Evolutionary conservation across 2,329 filamentous ascomycete genomes (phyloP).

Genomic region (Emergomyces pasteurianus): DNA sequence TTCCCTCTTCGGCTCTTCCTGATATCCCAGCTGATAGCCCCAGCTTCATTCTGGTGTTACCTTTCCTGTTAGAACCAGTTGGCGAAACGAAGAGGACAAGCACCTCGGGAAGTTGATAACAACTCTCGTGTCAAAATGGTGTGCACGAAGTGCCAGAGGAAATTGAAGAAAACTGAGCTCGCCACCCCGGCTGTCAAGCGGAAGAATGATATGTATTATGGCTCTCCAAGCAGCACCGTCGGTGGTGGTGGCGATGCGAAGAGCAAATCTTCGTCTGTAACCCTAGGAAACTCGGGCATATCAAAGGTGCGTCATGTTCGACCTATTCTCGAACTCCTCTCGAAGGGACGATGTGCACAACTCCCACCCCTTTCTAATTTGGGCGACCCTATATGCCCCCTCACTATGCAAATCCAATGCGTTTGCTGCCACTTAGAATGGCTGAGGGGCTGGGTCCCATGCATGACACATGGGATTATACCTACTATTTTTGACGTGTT

Average conservation of each 20-base stretch:
- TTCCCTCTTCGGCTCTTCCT: neutral
- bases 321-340: no score
- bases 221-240: constrained; percentile 37
- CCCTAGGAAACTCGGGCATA: constrained; percentile 46
- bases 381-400: neutral
- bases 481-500: neutral
- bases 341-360: no score
- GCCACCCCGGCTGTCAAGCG: constrained; percentile 55
- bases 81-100: neutral
- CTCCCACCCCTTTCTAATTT: neutral
- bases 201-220: constrained; percentile 55
- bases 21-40: neutral
- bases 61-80: neutral
- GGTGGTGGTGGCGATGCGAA: constrained; percentile 27
- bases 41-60: neutral
- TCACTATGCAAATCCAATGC: neutral
- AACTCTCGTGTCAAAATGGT: constrained; percentile 39
- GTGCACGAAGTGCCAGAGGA: constrained; percentile 52
- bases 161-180: constrained; percentile 47
- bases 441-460: neutral
- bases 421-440: neutral
- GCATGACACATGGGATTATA: neutral
- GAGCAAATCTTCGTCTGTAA: constrained; percentile 37
- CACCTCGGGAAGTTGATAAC: neutral
- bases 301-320: constrained; percentile 39